Percentiles rank a stretch among this genome's conserved stretches.
These are phyloP conservation scores for Imleria badia DNA, from an alignment of 768 basidiomycete genomes.

Conservation along the genomic window DNA sequence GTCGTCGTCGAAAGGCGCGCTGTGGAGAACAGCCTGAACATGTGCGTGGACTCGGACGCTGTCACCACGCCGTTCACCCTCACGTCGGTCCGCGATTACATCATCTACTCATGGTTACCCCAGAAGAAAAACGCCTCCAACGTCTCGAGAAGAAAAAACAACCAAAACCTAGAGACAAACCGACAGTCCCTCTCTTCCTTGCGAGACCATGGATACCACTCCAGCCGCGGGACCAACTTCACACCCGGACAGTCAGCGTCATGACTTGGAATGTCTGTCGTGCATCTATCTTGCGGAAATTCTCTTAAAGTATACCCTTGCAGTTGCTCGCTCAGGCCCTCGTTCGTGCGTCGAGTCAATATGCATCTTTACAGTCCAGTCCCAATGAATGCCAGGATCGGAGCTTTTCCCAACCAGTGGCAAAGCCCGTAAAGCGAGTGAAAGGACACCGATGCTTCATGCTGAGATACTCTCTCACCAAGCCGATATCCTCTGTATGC, in stretches of 20 bases:
- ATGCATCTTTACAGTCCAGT: background rate
- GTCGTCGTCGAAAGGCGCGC: constrained; percentile 13
- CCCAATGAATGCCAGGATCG: constrained; percentile 49
- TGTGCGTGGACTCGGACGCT: no score
- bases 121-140: constrained; percentile 42
- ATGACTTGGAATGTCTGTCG: constrained; percentile 83
- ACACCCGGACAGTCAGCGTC: constrained; percentile 43
- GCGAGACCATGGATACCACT: constrained; percentile 38
- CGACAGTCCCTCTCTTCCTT: constrained; percentile 9
- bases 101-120: constrained; percentile 35
- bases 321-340: constrained; percentile 79
- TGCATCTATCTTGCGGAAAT: background rate
- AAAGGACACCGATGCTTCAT: constrained; percentile 74
- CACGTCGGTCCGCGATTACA: constrained; percentile 7
- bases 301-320: constrained; percentile 3
- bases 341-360: constrained; percentile 57
- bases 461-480: constrained; percentile 68
- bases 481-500: constrained; percentile 86
- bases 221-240: background rate
- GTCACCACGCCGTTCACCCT: no score
- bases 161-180: constrained; percentile 1
- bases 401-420: constrained; percentile 80
- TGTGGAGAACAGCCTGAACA: constrained; percentile 34
- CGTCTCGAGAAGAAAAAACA: constrained; percentile 46
- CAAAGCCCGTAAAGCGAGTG: constrained; percentile 71